Base-by-base conservation (phyloP, 176 grass and related monocot genomes). In the Thinopyrum elongatum region DNA sequence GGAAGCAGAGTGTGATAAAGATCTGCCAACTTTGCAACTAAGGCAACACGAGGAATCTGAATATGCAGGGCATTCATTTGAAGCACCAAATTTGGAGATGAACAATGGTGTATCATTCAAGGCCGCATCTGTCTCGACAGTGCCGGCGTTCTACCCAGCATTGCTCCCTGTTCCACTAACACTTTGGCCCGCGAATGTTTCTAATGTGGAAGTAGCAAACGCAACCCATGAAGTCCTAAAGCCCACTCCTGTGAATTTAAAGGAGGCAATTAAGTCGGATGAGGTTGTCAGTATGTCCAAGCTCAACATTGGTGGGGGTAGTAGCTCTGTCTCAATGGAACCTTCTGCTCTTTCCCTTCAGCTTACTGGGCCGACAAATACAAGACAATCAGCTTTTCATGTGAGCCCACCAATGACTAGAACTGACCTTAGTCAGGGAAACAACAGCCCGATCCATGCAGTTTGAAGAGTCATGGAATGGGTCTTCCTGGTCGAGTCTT, bases 281-380 rank as follows among this genome's bases (percentile, higher is more conserved):
- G 91, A 98, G 81, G 81, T 98, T 72, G 88, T 70, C 1, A 61
- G 88, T 77, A 98, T 98, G 81, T 95, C 95, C 63, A 98, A 94
- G 35, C 95, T 98, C 79, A 93, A 82, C 27, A 95, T 98, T 55
- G 90, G 72, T 58, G 95, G 95, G 36, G 60, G 83, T 42, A 64
- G 82, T 49, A 65, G 6, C 55, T 80, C 78, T 34, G 71, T 72
- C 51, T 78, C 85, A 22, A 65, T 86, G 46, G 90, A 95, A 68
- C 84, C 91, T 23, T 80, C 91, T 66, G 77, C 88, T 59, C 95
- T 94, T 69, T 94, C 95, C 70, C 88, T 92, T 78, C 87, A 94
- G 82, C 84, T 98, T 84, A 88, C 82, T 11, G 86, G 93, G 51
- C 58, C 93, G 0, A 85, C 77, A 27, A 80, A 79, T 65, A 57